Evolutionary conservation across 345 rosid species (phyloP).

Genomic region (Arabis hirsuta): DNA sequence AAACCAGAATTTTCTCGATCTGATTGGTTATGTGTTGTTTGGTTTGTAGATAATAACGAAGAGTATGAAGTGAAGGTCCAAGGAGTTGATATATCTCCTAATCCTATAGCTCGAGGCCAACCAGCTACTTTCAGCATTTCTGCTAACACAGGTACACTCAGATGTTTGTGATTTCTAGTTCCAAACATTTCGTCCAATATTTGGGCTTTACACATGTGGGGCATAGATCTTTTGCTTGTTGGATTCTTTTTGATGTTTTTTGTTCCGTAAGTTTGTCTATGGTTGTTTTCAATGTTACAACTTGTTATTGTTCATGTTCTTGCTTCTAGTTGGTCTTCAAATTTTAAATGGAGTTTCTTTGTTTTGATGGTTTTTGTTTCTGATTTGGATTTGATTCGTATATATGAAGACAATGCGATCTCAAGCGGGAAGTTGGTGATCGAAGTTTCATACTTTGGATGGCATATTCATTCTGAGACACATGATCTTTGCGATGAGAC

Average conservation of each 20-base stretch:
- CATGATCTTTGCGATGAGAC: slow-evolving; percentile 87
- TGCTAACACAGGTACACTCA: slow-evolving; percentile 59
- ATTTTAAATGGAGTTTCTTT: slow-evolving; percentile 1
- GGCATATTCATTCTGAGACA: slow-evolving; percentile 77
- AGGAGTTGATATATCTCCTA: slow-evolving; percentile 69
- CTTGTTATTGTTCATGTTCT: background rate
- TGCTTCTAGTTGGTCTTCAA: slow-evolving; percentile 5
- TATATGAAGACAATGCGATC: slow-evolving; percentile 52
- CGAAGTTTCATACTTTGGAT: slow-evolving; percentile 87
- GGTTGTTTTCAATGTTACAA: background rate
- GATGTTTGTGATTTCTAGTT: background rate
- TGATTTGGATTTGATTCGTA: background rate
- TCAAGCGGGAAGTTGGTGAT: slow-evolving; percentile 76
- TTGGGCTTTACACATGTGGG: background rate
- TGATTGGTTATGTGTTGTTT: slow-evolving; percentile 20
- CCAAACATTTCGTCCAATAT: background rate
- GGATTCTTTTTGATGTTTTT: background rate
- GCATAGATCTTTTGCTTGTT: slow-evolving; percentile 15
- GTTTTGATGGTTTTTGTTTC: background rate
- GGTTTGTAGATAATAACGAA: slow-evolving; percentile 56
- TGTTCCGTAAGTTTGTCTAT: background rate
- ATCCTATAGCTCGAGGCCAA: slow-evolving; percentile 62
- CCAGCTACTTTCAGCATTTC: slow-evolving; percentile 71
- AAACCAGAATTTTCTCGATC: slow-evolving; percentile 29
- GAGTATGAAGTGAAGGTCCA: slow-evolving; percentile 62